phyloP scores from a whole-genome alignment of 108 stramenopile species.

The Craspedostauros australis region DNA sequence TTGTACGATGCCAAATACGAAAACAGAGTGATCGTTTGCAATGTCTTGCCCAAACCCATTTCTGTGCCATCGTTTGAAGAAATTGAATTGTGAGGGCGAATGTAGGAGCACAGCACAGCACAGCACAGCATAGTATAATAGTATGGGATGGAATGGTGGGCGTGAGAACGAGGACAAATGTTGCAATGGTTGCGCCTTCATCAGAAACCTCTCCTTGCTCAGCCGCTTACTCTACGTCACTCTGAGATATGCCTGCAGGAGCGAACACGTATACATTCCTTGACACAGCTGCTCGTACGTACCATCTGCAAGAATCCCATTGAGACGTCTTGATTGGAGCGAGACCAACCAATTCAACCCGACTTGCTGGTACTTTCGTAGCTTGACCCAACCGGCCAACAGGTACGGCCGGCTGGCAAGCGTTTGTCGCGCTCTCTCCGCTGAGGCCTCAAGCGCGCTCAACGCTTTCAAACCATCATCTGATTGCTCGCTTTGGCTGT shows the following conservation, averaged over 20 bases:
- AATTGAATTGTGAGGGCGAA: background rate
- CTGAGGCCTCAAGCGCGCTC: slow-evolving; percentile 42
- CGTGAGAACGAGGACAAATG: too few species aligned
- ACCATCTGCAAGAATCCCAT: slow-evolving; percentile 99
- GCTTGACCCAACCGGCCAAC: slow-evolving; percentile 71
- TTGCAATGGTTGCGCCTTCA: too few species aligned
- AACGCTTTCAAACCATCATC: slow-evolving; percentile 27
- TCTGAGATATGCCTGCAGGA: too few species aligned
- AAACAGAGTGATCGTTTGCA: slow-evolving; percentile 93
- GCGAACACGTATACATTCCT: too few species aligned
- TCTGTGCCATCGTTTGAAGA: slow-evolving; percentile 12
- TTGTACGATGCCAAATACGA: slow-evolving; percentile 91
- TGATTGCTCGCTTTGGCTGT: slow-evolving; percentile 12
- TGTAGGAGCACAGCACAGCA: background rate
- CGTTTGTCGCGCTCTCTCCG: slow-evolving; percentile 50
- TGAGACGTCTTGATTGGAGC: slow-evolving; percentile 87
- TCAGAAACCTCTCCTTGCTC: too few species aligned
- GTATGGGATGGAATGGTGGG: too few species aligned
- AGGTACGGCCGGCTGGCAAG: slow-evolving; percentile 72
- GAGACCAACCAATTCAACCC: slow-evolving; percentile 97
- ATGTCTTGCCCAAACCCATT: slow-evolving; percentile 72
- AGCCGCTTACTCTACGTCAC: too few species aligned
- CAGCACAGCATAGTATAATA: too few species aligned
- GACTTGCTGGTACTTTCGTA: slow-evolving; percentile 92
- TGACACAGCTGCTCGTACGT: slow-evolving; percentile 40